Evolutionary conservation across 129 eudicot genomes (phyloP).

Genomic region (Scalesia atractyloides): DNA sequence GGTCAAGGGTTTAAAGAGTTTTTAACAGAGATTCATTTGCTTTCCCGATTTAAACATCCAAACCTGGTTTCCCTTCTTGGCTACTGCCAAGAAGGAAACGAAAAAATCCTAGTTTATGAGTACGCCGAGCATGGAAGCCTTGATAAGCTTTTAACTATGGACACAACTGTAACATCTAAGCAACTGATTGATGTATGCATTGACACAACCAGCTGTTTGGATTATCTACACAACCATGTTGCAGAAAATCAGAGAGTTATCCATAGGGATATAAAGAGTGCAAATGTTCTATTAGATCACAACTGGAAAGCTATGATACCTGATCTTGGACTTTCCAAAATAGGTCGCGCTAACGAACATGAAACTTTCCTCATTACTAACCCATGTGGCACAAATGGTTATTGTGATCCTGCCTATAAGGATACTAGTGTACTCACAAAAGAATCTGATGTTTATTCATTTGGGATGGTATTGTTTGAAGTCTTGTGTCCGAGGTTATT

Average conservation of each 20-base stretch:
- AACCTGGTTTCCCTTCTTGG: neutral
- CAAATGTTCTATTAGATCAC: neutral
- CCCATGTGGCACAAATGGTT: neutral
- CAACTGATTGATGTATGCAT: neutral
- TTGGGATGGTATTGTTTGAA: neutral
- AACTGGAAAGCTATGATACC: slow-evolving; percentile 9
- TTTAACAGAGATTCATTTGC: neutral
- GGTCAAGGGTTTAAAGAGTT: neutral
- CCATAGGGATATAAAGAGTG: slow-evolving; percentile 4
- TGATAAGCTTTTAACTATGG: neutral
- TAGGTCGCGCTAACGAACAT: slow-evolving; percentile 6
- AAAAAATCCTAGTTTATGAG: neutral
- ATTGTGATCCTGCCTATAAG: neutral
- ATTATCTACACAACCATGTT: neutral
- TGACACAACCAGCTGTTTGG: neutral
- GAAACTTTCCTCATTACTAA: neutral
- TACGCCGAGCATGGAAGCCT: neutral
- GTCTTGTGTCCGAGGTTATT: neutral
- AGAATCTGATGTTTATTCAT: neutral
- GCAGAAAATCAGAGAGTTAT: neutral
- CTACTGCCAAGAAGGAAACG: neutral
- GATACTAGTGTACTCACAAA: neutral
- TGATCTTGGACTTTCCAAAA: slow-evolving; percentile 6
- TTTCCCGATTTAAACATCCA: neutral
- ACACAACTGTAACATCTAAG: neutral